Evolutionary conservation across 148 eudicot species (phyloP), one percentile per base, ranked within the genome.

Genomic region (Camellia sinensis): DNA sequence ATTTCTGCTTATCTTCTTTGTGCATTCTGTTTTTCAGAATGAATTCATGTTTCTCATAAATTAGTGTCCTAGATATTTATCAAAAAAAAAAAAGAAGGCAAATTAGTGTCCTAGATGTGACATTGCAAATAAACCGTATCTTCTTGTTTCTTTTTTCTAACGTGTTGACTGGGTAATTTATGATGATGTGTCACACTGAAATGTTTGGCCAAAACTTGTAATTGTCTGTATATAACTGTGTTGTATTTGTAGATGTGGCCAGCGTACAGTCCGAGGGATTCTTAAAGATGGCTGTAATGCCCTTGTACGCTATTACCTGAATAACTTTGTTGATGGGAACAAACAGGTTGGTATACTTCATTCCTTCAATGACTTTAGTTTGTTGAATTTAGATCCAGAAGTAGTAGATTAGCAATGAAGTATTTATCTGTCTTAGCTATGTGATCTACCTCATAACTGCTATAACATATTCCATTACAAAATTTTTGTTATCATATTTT

Each of bases 251-350:
- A 96, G 99, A 87, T 92, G 64, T 81, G 99, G 99, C 43, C 86
- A 89, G 85, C 90, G 98, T 74, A 93, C 99, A 45, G 73, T 83
- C 67, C 90, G 85, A 81, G 99, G 99, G 37, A 87, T 93, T 72
- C 67, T 96, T 53, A 88, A 96, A 11, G 99, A 96, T 82, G 94
- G 97, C 52, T 84, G 84, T 76, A 89, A 86, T 89, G 89, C 97
- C 74, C 95, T 96, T 37, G 81, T 82, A 74, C 95, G 99, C 80
- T 96, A 96, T 86, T 96, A 96, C 88, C 86, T 93, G 74, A 96
- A 93, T 80, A 96, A 96, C 85, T 96, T 93, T 78, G 68, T 85
- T 79, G 99, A 96, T 77, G 99, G 99, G 69, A 87, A 93, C 73
- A 92, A 91, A 83, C 99, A 96, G 99, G 99, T 96, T 68, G 14